Base-by-base conservation (phyloP, 441 rosid genomes). In the Gossypium lobatum region DNA sequence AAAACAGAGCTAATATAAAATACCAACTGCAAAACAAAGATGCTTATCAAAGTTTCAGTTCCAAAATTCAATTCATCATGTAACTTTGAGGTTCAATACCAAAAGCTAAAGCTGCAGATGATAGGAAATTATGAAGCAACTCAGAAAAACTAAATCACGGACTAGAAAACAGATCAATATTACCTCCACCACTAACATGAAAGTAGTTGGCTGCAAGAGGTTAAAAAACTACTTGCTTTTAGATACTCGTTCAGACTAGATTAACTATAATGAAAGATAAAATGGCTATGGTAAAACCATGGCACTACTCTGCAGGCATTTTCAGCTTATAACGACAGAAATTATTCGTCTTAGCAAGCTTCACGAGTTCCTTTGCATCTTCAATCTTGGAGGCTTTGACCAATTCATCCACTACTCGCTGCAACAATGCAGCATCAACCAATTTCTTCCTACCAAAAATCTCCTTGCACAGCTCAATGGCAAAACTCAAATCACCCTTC, bases 331-430 rank as follows among this genome's bases (percentile, higher is more conserved):
- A 83, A 4, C 8, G 77, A 60, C 75, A 66, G 77, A 72, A 82
- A 63, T 10, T 72, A 75, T 83, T 81, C 0, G 60, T 50, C 75
- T 80, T 85, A 4, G 83, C 85, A 14, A 87, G 88, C 73, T 87
- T 68, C 71, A 84, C 83, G 17, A 93, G 75, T 80, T 87, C 81
- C 80, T 83, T 72, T 5, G 91, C 94, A 48, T 91, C 90, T 13
- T 83, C 72, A 61, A 77, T 42, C 81, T 81, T 88, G 6, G 85
- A 85, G 66, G 72, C 86, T 76, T 81, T 71, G 26, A 78, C 90
- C 84, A 90, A 76, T 42, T 53, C 73, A 80, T 88, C 85, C 64
- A 90, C 86, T n/a, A 88, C 93, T 11, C 46, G 75, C 80, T 87
- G 96, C 75, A 90, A 62, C 13, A 79, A 1, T 26, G 67, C 81